Evolutionary conservation across 768 basidiomycete species (phyloP), one percentile per base, ranked within the genome.

Genomic region (Scleroderma citrinum): DNA sequence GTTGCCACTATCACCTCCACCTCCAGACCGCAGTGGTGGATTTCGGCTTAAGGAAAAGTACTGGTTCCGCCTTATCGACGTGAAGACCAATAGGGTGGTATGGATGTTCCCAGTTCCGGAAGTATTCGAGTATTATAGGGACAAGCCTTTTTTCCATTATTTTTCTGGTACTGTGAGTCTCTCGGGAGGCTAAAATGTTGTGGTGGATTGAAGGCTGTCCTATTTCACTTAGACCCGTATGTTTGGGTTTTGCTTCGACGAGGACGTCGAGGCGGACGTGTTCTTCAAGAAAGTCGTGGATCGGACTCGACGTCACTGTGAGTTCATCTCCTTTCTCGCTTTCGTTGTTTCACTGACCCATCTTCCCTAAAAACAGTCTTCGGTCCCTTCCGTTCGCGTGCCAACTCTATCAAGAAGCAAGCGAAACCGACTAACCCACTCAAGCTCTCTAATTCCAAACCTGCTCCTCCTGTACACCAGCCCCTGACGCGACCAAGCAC

Each of bases 91-190:
- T 29, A 80, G 78, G 59, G 75, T 81, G 34, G 72, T 83, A 10
- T 87, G 85, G 85, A 74, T 77, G 64, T 84, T 86, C 68, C 76
- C 76, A 52, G 71, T 86, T 47, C 79, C 80, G 1, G 68, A 70
- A 39, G 68, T 70, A 41, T 76, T 85, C 57, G 76, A 82, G 46
- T 97, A 94, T 64, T 76, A 79, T 57, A 76, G 85, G 56, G 92
- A 96, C 65, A 80, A 86, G 49, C 87, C 91, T 2, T 95, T 95
- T 71, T 96, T 96, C 69, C 92, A 97, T 66, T 76, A 83, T 34
- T 94, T 95, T 67, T 80, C 83, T 40, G 89, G 88, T 36, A 80
- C 85, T 70, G 93, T 94, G 60, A 62, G 88, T 73, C 3, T 19
- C 21, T 12, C 30, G 12, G 17, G 2, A 44, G 44, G 31, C 23